Base-by-base conservation (phyloP, 495 filamentous ascomycete genomes). In the Neurospora sublineolata region DNA sequence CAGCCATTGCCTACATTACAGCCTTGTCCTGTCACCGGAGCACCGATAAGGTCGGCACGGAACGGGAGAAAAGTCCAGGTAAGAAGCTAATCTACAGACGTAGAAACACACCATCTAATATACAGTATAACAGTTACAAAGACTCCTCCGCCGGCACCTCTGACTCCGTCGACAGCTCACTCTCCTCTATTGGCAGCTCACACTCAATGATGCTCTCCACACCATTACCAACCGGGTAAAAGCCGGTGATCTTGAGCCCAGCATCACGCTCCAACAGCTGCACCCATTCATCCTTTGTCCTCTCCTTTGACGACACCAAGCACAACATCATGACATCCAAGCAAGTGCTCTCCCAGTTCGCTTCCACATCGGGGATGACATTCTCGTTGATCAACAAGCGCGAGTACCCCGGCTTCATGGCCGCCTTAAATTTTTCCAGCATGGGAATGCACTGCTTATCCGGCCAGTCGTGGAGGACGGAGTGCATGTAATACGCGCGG, bases 341-440 rank as follows among this genome's bases (percentile, higher is more conserved):
- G 72, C 79, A 69, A 79, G 86, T 77, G 0, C 84, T 83, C 14
- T 78, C 79, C 76, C 81, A 82, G 16, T 77, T 74, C 3, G 86
- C 81, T 6, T 79, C 80, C 71, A 75, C 75, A 68, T 82, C 79
- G 8, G 79, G 82, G 16, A 89, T 77, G 16, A 88, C 79, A 71
- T 83, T 84, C 75, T 89, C 86, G 73, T 87, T 86, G 30, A 89
- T 78, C 69, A 88, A 74, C 37, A 89, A 76, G 40, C 80, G 78
- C 33, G 78, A 82, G 71, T 87, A 87, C 0, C 85, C 85, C 41
- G 76, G 81, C 74, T 81, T 79, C 80, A 87, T 79, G 37, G 85
- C 86, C 37, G 70, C 69, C 70, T 69, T 76, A 23, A 85, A 74
- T 37, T 79, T 71, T 0, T 52, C 27, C 7, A 87, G 76, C 39